Base-by-base conservation (phyloP, 805 yeast species). In the Jamesozyma spencerorum region DNA sequence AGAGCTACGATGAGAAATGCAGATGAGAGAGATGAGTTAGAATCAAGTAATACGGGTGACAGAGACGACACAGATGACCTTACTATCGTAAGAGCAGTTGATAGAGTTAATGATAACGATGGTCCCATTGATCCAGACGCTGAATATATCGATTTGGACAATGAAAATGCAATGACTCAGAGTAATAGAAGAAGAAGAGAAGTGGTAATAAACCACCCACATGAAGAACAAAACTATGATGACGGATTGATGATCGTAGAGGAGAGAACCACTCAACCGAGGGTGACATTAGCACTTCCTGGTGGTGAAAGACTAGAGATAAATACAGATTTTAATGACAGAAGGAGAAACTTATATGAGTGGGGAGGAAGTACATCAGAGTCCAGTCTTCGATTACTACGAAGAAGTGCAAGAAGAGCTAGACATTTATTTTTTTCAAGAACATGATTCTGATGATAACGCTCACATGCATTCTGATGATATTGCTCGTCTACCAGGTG, bases 241-340 rank as follows among this genome's bases (percentile, higher is more conserved):
- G 62, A 58, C 38, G 64, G 55, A 10, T 30, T 58, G 13, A 37
- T 49, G 29, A 60, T 64, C n/a, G 43, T 55, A 18, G 59, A 54
- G 41, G 63, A 58, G 39, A 47, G 56, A 20, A 48, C 49, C 8
- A 45, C 50, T 5, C 51, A 38, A 3, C 55, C 61, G 2, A 40
- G 47, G 6, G 49, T 56, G 5, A 41, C 46, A 3, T 37, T 57
- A 15, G 49, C 45, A 20, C 44, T 58, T 5, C 63, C 62, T 1
- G 62, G 62, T 18, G 55, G 58, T 19, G 49, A 48, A 19, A 47
- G 48, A 2, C 28, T 58, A 29, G 42, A 46, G 20, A 47, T 58
- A 7, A 39, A 40, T 31, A 51, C 57, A 3, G 37, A 50, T 4
- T 43, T 47, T 18, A 47, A 41, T 3, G 62, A 57, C 31, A 43